Evolutionary conservation across 1,284 basidiomycete species (phyloP).

Genomic region (Apiotrichum sp.): DNA sequence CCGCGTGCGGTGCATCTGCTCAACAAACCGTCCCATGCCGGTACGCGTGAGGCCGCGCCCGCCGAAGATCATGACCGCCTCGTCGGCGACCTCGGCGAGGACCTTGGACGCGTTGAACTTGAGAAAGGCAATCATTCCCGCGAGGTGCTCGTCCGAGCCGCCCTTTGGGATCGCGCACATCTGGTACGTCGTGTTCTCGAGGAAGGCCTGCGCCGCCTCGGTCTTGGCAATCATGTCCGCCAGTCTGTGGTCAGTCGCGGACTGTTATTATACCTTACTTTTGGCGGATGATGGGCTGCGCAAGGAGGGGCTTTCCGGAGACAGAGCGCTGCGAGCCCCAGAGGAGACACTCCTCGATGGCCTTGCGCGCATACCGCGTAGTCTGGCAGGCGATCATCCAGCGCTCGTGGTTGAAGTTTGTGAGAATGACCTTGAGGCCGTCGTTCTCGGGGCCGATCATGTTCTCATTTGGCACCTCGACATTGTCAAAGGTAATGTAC

Average conservation of each 20-base stretch:
- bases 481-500: conserved; percentile 81
- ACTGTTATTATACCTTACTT: conserved; percentile 17
- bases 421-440: conserved; percentile 69
- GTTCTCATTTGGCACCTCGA: conserved; percentile 75
- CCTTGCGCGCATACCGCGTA: conserved; percentile 13
- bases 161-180: conserved; percentile 78
- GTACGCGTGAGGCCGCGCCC: conserved; percentile 19
- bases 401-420: conserved; percentile 42
- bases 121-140: conserved; percentile 47
- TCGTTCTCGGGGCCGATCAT: conserved; percentile 77
- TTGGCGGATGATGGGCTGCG: conserved; percentile 71
- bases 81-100: conserved; percentile 49
- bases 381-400: conserved; percentile 9
- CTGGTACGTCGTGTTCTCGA: conserved; percentile 83
- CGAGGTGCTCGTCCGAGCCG: conserved; percentile 52
- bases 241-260: conserved; percentile 39
- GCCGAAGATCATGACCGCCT: conserved; percentile 50
- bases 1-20: conserved; percentile 56
- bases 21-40: conserved; percentile 54
- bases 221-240: conserved; percentile 78
- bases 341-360: conserved; percentile 47
- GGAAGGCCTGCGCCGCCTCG: conserved; percentile 78
- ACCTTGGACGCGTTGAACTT: conserved; percentile 56
- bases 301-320: conserved; percentile 74
- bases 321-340: conserved; percentile 74